Conservation (phyloP, 345 rosid genomes). For the Raphanus sativus region DNA sequence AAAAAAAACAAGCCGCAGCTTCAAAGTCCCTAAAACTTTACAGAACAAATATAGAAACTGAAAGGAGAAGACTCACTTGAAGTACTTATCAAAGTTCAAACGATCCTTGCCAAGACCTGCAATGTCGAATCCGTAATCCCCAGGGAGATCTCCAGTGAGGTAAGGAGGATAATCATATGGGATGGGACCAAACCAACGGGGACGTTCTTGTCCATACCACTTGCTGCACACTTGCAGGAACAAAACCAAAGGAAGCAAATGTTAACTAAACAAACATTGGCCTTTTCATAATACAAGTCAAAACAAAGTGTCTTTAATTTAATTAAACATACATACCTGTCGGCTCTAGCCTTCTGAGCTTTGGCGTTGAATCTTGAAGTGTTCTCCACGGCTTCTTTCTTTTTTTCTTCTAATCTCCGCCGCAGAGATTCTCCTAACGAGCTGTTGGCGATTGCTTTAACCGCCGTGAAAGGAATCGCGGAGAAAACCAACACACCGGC, state of each 20-base stretch:
- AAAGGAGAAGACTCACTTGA: conserved; percentile 55
- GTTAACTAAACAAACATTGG: not conserved
- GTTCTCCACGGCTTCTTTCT: conserved; percentile 59
- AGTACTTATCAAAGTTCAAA: conserved; percentile 56
- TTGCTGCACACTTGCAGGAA: conserved; percentile 47
- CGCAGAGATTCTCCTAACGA: conserved; percentile 74
- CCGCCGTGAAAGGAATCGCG: conserved; percentile 86
- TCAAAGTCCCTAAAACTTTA: not conserved
- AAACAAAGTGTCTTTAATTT: not conserved
- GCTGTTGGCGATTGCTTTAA: conserved; percentile 91
- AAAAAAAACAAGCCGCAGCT: not conserved
- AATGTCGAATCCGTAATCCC: conserved; percentile 93
- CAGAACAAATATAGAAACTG: not conserved
- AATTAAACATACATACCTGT: conserved; percentile 54
- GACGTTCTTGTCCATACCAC: conserved; percentile 91
- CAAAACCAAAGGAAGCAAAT: conserved; percentile 16
- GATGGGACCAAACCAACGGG: conserved; percentile 95
- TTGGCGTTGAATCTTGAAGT: conserved; percentile 60
- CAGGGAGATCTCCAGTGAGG: conserved; percentile 81
- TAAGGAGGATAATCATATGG: conserved; percentile 71
- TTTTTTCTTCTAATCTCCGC: conserved; percentile 61
- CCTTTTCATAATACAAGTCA: too few relatives aligned
- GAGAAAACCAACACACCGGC: conserved; percentile 90
- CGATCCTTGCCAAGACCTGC: conserved; percentile 79
- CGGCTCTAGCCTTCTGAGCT: conserved; percentile 62